Conservation (phyloP, 306 rosid species). For the Inga oerstediana region DNA sequence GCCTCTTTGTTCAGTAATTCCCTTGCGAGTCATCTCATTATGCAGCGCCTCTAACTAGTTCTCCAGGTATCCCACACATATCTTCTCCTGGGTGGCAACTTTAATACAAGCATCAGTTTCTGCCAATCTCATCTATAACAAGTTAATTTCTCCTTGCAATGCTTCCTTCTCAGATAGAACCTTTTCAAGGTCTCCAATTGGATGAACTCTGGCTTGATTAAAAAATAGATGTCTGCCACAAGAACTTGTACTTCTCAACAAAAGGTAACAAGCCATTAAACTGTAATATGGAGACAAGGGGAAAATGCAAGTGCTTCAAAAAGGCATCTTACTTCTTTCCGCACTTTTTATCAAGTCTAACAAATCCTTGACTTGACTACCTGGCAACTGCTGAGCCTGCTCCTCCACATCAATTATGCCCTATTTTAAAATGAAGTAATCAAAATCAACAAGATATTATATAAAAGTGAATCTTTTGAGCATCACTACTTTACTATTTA, state of each 20-base stretch:
- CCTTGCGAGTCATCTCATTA: constrained; percentile 47
- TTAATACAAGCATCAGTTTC: constrained; percentile 71
- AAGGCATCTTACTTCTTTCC: constrained; percentile 72
- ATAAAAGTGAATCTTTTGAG: neutral
- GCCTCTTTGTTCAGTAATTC: constrained; percentile 43
- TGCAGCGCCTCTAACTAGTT: constrained; percentile 60
- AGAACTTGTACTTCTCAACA: constrained; percentile 31
- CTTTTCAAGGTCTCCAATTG: constrained; percentile 77
- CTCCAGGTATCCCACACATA: constrained; percentile 67
- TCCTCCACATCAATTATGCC: constrained; percentile 45
- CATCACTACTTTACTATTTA: neutral
- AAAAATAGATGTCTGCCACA: constrained; percentile 71
- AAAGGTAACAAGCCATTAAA: constrained; percentile 8
- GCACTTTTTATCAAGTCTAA: constrained; percentile 76
- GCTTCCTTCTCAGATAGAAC: constrained; percentile 76
- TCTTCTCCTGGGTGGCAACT: constrained; percentile 72
- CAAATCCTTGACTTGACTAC: constrained; percentile 67
- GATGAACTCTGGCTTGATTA: constrained; percentile 76
- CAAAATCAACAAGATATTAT: neutral
- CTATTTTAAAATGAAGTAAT: constrained; percentile 46
- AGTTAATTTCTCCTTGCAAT: constrained; percentile 72
- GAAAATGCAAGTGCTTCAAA: constrained; percentile 17
- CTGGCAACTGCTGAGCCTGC: constrained; percentile 45
- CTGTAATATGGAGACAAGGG: constrained; percentile 11
- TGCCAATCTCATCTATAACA: constrained; percentile 69